Conservation (phyloP, 163 green algal genomes). For the Chlorella variabilis region DNA sequence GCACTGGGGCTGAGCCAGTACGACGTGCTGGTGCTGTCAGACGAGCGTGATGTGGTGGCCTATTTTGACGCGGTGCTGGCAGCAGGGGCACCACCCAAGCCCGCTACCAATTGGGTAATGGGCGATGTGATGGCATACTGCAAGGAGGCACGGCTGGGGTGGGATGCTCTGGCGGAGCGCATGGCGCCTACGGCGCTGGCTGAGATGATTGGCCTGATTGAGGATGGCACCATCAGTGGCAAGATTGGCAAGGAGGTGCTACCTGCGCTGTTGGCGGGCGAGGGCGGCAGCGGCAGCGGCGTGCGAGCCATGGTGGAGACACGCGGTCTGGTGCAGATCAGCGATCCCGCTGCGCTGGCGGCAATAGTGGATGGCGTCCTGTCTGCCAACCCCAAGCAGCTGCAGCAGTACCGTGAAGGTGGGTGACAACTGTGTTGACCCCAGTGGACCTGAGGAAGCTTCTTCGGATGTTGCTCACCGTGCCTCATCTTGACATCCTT, state of each 20-base stretch:
- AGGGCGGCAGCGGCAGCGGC: constrained; percentile 48
- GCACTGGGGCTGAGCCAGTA: constrained; percentile 68
- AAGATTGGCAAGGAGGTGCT: constrained; percentile 98
- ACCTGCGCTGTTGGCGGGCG: constrained; percentile 78
- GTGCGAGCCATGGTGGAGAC: constrained; percentile 79
- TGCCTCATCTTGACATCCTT: no score
- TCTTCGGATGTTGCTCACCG: not conserved
- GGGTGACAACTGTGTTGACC: no score
- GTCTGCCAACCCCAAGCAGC: constrained; percentile 84
- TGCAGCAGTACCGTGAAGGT: constrained; percentile 88
- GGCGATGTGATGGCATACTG: constrained; percentile 90
- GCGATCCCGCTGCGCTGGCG: constrained; percentile 76
- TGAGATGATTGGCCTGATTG: constrained; percentile 93
- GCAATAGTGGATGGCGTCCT: constrained; percentile 88
- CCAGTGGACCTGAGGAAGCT: no score
- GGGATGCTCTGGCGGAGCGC: constrained; percentile 40
- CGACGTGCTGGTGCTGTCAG: constrained; percentile 85
- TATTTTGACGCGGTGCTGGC: constrained; percentile 88
- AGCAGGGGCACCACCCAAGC: constrained; percentile 76
- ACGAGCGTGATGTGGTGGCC: constrained; percentile 75
- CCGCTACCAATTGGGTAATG: constrained; percentile 95
- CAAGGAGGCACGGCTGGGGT: constrained; percentile 81
- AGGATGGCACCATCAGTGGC: constrained; percentile 86
- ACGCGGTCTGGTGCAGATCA: constrained; percentile 87
- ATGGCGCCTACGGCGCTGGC: constrained; percentile 73